Evolutionary conservation across 106 monocot genomes (phyloP), one percentile per base, ranked within the genome.

Genomic region (Dioscorea dumetorum): DNA sequence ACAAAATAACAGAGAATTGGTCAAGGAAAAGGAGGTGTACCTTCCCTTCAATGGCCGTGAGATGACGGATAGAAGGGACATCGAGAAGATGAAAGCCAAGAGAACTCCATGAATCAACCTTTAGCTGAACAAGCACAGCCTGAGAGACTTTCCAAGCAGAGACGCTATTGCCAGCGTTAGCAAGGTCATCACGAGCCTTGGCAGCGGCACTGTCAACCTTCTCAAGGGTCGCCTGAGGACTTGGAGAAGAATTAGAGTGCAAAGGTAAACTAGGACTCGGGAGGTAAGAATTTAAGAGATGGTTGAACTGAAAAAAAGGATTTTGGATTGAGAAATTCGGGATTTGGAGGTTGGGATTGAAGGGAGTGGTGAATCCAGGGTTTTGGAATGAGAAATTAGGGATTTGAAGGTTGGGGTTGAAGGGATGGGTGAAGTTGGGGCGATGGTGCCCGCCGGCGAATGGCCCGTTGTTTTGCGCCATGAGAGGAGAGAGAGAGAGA

Each of bases 71-170:
- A 53, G 70, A 72, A 4, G 77, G 79, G 20, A 99, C 74, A 19
- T 90, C 87, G 62, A 93, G 84, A 8, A 85, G 77, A 70, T 92
- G 90, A 53, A 99, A 72, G 10, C 93, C 93, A 17, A 99, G 60
- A 16, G 87, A 71, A 31, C 59, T 67, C 99, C 99, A 99, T 4
- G 90, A 93, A 35, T 87, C 79, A 6, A 74, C 78, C 33, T 79
- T 68, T 20, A 93, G 69, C 8, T 73, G 57, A n/a, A 81, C 32
- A n/a, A 93, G 81, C 17, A 81, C 83, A 17, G 71, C 53, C 71
- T 93, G 84, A 3, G 87, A 85, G 48, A 99, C 87, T 71, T 87
- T 99, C 89, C 87, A 99, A 17, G 78, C 75, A 7, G 87, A 79
- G 3, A 90, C 87, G 61, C 58, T 63, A 67, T 85, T 85, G 10